These are phyloP conservation scores for Lactarius pseudohatsudake DNA, from an alignment of 768 basidiomycete species.

Conservation along the genomic window DNA sequence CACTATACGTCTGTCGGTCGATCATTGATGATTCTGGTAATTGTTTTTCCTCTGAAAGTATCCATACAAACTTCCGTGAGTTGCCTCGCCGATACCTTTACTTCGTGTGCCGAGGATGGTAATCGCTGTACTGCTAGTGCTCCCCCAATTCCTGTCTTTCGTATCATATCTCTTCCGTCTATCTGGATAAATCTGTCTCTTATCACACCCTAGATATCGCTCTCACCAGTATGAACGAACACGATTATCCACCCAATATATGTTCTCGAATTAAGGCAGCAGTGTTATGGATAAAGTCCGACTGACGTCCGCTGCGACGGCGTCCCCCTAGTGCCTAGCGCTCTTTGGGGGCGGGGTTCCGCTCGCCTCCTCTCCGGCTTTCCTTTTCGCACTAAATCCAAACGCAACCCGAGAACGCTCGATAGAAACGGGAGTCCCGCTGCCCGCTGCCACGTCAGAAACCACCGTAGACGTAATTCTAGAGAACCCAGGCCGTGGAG, in stretches of 20 bases:
- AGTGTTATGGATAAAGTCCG: slow-evolving; percentile 20
- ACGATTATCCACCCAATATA: slow-evolving; percentile 4
- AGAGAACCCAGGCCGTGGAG: slow-evolving; percentile 73
- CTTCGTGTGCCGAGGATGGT: slow-evolving; percentile 15
- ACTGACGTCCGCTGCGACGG: neutral
- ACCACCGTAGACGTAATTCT: slow-evolving; percentile 62
- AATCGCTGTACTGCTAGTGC: slow-evolving; percentile 22
- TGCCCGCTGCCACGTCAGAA: slow-evolving; percentile 43
- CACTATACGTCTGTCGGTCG: neutral
- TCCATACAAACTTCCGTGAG: neutral
- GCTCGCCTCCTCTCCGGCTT: slow-evolving; percentile 67
- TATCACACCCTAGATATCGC: neutral
- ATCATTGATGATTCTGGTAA: neutral
- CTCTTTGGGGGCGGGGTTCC: slow-evolving; percentile 68
- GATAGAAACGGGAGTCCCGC: slow-evolving; percentile 55
- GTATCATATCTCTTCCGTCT: slow-evolving; percentile 8
- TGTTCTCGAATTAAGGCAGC: slow-evolving; percentile 2
- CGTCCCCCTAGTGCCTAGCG: slow-evolving; percentile 26
- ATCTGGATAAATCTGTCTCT: neutral
- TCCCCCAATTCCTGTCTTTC: neutral
- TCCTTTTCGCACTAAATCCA: slow-evolving; percentile 77
- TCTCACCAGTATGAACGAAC: neutral
- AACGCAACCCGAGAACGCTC: slow-evolving; percentile 77
- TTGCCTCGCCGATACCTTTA: neutral
- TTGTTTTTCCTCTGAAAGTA: neutral